Evolutionary conservation across 2,329 filamentous ascomycete genomes (phyloP), one percentile per base, ranked within the genome.

Genomic region (Fusarium setosum): DNA sequence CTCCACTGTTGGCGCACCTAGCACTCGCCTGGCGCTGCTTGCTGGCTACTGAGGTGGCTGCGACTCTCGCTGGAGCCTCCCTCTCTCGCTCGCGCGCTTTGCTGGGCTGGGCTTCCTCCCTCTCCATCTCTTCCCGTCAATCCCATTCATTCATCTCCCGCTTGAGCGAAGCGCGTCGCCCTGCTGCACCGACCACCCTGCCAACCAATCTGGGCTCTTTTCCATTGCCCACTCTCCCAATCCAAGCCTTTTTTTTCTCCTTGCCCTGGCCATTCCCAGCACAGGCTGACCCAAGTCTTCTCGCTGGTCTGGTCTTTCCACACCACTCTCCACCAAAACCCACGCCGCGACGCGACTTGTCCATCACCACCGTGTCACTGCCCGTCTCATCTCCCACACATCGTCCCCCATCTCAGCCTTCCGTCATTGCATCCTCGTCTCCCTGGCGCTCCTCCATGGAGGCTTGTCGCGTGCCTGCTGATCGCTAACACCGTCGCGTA

Each of bases 361-460:
- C 72, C 76, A 78, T 77, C 78, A 76, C 77, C 74, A 76, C 80
- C 81, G 80, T 83, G 80, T 79, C 75, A 81, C 81, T 83, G 73
- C 77, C 79, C 76, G 79, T 80, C 74, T 82, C 73, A 75, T 81
- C 82, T 68, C 52, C 61, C 59, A 61, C 54, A 63, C 61, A 56
- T 67, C 67, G 56, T 59, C 55, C 55, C 76, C 79, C 75, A 80
- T 80, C 75, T 82, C 73, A 74, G 80, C 81, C 59, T 68, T 53
- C 42, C 47, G 56, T 59, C 59, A 68, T 56, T 64, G 53, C 56
- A 64, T 67, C 58, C 40, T 69, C 56, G 66, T 71, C 67, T 74
- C 71, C 71, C 68, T 76, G 73, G 68, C 71, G 69, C 68, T 69
- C 69, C 73, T 78, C 77, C 73, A 80, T 80, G 78, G 80, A 76